Evolutionary conservation across 2,329 filamentous ascomycete species (phyloP), one percentile per base, ranked within the genome.

Genomic region (Corniculantispora saksenae): DNA sequence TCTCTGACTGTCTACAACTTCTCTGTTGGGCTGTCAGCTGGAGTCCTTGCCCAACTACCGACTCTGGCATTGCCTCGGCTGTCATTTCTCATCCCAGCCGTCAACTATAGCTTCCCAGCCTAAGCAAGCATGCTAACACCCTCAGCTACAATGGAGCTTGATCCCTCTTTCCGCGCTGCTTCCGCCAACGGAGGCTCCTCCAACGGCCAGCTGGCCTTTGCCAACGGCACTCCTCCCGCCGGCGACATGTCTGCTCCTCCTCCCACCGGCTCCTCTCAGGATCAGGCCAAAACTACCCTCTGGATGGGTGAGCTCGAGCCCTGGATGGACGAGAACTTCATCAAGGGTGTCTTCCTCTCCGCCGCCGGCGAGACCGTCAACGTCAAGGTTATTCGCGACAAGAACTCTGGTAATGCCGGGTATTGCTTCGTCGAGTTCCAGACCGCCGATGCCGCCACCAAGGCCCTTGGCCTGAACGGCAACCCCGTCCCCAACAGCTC

Each of bases 251-350:
- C 72, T 29, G 72, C 74, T 47, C 71, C 76, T 32, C 73, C 77
- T 50, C 72, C 76, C 50, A 68, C 75, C 48, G 76, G 73, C 53
- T 67, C 72, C 67, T 71, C 74, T 43, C 77, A 74, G 58, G 84
- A 87, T 66, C 76, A 82, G 58, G 80, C 83, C 65, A 87, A 87
- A 79, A 87, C 78, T n/a, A 82, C 85, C 55, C 81, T 87, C 2
- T 87, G 85, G 84, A 99, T 99, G 95, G 95, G 95, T 71, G 95
- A 99, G 79, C 90, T 99, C 69, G 94, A 98, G 80, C 92, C 93
- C 32, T 99, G 95, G 95, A 98, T 99, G 82, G 95, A 99, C 73
- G 95, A 99, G 83, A 96, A 94, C 81, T 99, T 98, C 79, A 92
- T 99, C 75, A 94, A 96, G 80, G 95, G 91, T 72, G 89, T 98